Base-by-base conservation (phyloP, 1,284 basidiomycete genomes). In the Neotropicomus parvogracilis region DNA sequence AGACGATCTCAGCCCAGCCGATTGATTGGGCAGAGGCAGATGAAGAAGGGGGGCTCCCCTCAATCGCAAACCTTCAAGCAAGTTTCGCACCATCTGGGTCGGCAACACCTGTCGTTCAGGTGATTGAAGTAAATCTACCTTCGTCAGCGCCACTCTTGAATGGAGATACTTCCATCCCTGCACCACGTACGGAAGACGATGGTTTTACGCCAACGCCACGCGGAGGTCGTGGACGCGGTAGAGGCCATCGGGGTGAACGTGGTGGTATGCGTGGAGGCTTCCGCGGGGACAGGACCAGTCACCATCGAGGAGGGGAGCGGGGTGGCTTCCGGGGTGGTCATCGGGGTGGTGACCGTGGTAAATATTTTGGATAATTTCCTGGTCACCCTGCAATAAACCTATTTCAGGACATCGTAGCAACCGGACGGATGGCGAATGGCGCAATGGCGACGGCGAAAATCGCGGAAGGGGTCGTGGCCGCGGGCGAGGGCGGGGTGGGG, bases 11-110 rank as follows among this genome's bases (percentile, higher is more conserved):
- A 7, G 31, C 50, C 24, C 64, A 61, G 21, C 56, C 66, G 8
- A 70, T 83, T 40, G 77, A 84, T 58, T 83, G 81, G 81, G 79
- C 81, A 24, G 70, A 72, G 19, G 71, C 64, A 44, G 63, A 82
- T 44, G 77, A 79, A 34, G 77, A 80, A 50, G 73, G 68, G 14
- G 81, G 73, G 12, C 70, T 84, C 10, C 81, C 81, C 29, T 71
- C 80, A 4, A 80, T 83, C 40, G 75, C 75, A 33, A 72, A 71
- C 42, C 68, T 83, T 28, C 80, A 83, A 49, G 75, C 73, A 54
- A 70, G 73, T 54, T 75, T 77, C 56, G 67, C 70, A 35, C 69
- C 72, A 38, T 71, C 74, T 49, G 79, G 75, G n/a, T 70, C 78
- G 17, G 72, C 68, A 21, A 83, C 83, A 1, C 83, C 85, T 28